These are phyloP conservation scores for Senna tora DNA, from an alignment of 306 rosid genomes.

Conservation along the genomic window DNA sequence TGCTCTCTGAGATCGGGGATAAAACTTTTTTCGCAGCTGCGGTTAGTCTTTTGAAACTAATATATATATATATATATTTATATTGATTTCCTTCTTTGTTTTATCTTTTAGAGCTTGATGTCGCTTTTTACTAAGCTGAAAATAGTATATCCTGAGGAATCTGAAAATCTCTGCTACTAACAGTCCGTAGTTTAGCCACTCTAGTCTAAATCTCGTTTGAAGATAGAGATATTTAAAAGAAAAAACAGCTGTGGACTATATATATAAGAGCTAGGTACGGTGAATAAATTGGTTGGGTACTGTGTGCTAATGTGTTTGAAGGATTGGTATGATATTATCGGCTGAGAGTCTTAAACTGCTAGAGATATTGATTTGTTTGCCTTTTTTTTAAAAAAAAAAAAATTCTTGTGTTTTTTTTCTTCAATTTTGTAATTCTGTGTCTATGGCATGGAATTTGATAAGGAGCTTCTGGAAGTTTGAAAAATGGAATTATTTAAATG, in stretches of 20 bases:
- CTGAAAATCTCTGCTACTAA: background rate
- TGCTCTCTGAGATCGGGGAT: slow-evolving; percentile 85
- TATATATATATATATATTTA: background rate
- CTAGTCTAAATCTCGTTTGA: background rate
- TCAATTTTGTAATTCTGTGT: background rate
- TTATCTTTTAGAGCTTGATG: background rate
- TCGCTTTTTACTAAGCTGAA: background rate
- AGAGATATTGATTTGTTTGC: background rate
- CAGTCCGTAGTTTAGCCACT: background rate
- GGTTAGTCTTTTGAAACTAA: slow-evolving; percentile 43
- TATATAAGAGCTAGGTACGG: background rate
- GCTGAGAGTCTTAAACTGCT: background rate
- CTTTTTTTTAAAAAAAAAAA: too few relatives aligned
- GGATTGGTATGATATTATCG: too few relatives aligned
- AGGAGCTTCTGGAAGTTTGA: background rate
- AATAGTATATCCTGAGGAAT: background rate
- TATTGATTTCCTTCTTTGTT: too few relatives aligned
- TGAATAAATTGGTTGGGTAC: background rate
- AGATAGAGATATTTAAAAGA: too few relatives aligned
- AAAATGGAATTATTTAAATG: background rate
- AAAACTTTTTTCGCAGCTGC: slow-evolving; percentile 87
- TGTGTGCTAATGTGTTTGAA: background rate
- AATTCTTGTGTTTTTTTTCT: background rate
- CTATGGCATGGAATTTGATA: background rate
- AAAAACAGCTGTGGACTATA: background rate